These are phyloP conservation scores for Trichoderma brevicompactum DNA, from an alignment of 2,329 filamentous ascomycete species.

Conservation along the genomic window DNA sequence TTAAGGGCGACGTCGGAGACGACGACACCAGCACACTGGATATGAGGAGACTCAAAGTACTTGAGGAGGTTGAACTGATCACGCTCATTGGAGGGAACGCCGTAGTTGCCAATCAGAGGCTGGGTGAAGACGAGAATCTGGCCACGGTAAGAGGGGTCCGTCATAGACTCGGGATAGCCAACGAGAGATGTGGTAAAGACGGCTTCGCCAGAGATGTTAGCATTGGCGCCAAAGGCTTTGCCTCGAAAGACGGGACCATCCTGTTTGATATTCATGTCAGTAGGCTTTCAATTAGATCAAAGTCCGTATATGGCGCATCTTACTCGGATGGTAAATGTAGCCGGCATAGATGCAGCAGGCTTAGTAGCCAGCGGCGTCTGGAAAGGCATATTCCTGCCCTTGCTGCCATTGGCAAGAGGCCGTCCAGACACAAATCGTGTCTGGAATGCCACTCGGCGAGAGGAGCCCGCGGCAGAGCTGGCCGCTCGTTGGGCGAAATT, in stretches of 20 bases:
- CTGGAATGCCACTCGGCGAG: conserved; percentile 47
- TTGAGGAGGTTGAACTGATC: conserved; percentile 91
- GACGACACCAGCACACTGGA: conserved; percentile 94
- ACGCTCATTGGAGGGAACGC: conserved; percentile 82
- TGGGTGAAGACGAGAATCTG: conserved; percentile 99
- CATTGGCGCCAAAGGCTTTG: conserved; percentile 93
- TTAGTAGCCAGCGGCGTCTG: conserved; percentile 62
- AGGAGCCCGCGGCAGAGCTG: conserved; percentile 48
- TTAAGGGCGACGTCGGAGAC: conserved; percentile 91
- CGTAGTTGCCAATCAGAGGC: conserved; percentile 97
- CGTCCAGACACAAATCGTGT: conserved; percentile 44
- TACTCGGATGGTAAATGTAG: conserved; percentile 93
- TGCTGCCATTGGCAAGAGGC: conserved; percentile 65
- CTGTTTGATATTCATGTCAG: conserved; percentile 46
- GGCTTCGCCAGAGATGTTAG: conserved; percentile 96
- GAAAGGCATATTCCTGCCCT: conserved; percentile 69
- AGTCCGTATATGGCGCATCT: conserved; percentile 37
- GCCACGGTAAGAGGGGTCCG: conserved; percentile 84
- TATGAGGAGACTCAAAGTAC: conserved; percentile 98
- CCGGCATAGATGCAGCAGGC: conserved; percentile 62
- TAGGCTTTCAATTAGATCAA: not conserved
- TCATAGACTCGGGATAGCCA: conserved; percentile 95
- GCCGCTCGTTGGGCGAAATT: conserved; percentile 59
- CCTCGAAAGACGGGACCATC: conserved; percentile 96
- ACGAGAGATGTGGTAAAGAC: conserved; percentile 98